Evolutionary conservation across 164 flowering plant genomes (phyloP).

Genomic region (Sextonia rubra): DNA sequence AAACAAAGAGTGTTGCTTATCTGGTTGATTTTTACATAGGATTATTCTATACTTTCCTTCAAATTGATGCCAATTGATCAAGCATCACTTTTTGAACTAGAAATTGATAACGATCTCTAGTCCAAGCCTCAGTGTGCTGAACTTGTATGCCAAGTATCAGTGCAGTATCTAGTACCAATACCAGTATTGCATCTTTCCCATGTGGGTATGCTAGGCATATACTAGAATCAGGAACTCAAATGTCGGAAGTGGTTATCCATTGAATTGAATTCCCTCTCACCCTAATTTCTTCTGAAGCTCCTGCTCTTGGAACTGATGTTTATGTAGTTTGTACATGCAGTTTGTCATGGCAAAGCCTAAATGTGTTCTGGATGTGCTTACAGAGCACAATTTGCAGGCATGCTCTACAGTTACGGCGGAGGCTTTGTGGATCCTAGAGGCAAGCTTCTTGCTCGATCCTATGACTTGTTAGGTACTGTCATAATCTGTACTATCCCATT

Average conservation of each 20-base stretch:
- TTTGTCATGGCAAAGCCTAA: not conserved
- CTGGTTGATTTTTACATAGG: too few relatives aligned
- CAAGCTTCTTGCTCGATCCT: conserved; percentile 79
- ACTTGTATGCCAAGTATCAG: too few relatives aligned
- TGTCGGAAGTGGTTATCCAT: not conserved
- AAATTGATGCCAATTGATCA: too few relatives aligned
- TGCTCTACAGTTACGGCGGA: conserved; percentile 55
- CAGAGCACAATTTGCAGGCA: conserved; percentile 76
- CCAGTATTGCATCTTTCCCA: too few relatives aligned
- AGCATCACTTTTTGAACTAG: too few relatives aligned
- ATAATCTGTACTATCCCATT: not conserved
- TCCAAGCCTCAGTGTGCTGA: too few relatives aligned
- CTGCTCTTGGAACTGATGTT: not conserved
- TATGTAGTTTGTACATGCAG: not conserved
- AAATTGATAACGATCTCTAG: too few relatives aligned
- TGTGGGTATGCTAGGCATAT: too few relatives aligned
- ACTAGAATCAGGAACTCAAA: too few relatives aligned
- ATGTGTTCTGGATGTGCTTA: conserved; percentile 1
- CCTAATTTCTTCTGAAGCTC: not conserved
- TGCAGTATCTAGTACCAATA: too few relatives aligned
- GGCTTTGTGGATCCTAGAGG: conserved; percentile 83
- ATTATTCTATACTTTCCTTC: too few relatives aligned
- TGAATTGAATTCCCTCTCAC: not conserved
- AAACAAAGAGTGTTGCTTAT: too few relatives aligned
- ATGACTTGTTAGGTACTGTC: conserved; percentile 67